Evolutionary conservation across 2,329 filamentous ascomycete genomes (phyloP), one percentile per base, ranked within the genome.

Genomic region (Pseudogymnoascus verrucosus): DNA sequence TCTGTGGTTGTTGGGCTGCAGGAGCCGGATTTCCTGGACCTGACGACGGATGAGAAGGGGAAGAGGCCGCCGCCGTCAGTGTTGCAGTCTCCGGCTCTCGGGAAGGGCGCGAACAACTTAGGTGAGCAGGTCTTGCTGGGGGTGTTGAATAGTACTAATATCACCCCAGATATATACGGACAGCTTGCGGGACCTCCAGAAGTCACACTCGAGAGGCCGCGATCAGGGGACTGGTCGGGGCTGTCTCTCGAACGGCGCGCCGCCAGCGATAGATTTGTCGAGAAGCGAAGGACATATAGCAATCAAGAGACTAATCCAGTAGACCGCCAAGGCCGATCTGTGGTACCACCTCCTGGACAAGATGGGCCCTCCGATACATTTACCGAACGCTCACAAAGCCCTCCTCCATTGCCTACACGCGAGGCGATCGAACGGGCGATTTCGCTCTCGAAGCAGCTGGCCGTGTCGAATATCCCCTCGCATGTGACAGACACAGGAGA

Each of bases 401-500:
- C 91, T 0, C 90, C 91, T 5, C 87, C 88, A 0, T 72, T 93
- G 16, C 84, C 86, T 0, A 82, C 86, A 0, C 81, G 82, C 59
- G 90, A 96, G 73, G 93, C 93, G 6, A 83, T 96, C 64, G 86
- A 91, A 66, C 86, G 95, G 68, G 95, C 95, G 6, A 86, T 89
- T 72, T 86, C 88, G 28, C 81, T 99, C 10, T 96, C 93, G 8
- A 90, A 91, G 73, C 93, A 93, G 74, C 82, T 99, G 2, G 90
- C 90, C 54, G 88, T 86, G 2, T 95, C 90, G 59, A 97, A 98
- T 72, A 98, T 99, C 65, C 91, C 92, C 5, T 95, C 89, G 64
- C 88, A 91, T 68, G 88, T 99, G n/a, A 98, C 89, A 0, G 92
- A 96, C 64, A 89, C 85, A 0, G 95, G 95, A 14, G 95, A 99